Conservation (phyloP, 1,284 basidiomycete genomes). For the Cerioporus squamosus region DNA sequence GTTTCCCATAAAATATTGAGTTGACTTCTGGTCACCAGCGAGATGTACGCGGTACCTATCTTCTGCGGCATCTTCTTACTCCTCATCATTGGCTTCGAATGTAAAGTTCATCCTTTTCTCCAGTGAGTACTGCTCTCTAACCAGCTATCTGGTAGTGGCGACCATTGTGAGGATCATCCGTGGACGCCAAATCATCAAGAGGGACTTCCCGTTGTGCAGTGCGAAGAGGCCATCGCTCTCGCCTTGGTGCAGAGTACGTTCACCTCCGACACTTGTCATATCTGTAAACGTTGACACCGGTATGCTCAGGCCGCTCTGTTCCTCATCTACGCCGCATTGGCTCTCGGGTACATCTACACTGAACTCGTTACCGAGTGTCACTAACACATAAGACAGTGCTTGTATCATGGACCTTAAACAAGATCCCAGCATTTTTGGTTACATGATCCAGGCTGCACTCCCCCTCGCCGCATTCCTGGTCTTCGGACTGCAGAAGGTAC, state of each 20-base stretch:
- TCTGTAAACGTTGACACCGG: too few species aligned
- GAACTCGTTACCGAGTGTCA: not conserved
- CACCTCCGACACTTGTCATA: too few species aligned
- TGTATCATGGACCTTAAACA: constrained; percentile 47
- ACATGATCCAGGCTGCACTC: constrained; percentile 58
- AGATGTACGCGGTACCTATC: constrained; percentile 45
- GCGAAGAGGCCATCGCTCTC: constrained; percentile 35
- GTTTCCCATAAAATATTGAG: not conserved
- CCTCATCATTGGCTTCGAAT: constrained; percentile 49
- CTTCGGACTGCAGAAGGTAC: constrained; percentile 52
- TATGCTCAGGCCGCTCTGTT: constrained; percentile 40
- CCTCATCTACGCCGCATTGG: constrained; percentile 21
- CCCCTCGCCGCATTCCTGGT: constrained; percentile 48
- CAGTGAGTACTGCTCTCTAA: not conserved
- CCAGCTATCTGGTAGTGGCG: constrained; percentile 31
- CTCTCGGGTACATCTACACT: constrained; percentile 15
- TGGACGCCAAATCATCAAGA: constrained; percentile 39
- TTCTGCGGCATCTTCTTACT: constrained; percentile 48
- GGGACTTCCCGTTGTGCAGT: constrained; percentile 46
- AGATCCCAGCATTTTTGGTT: constrained; percentile 40
- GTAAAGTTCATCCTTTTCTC: constrained; percentile 31
- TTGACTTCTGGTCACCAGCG: constrained; percentile 29
- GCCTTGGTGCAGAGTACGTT: constrained; percentile 37
- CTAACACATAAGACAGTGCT: constrained; percentile 32
- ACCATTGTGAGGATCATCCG: constrained; percentile 41